Evolutionary conservation across 345 rosid genomes (phyloP).

Genomic region (Eucalyptus tenuipes): DNA sequence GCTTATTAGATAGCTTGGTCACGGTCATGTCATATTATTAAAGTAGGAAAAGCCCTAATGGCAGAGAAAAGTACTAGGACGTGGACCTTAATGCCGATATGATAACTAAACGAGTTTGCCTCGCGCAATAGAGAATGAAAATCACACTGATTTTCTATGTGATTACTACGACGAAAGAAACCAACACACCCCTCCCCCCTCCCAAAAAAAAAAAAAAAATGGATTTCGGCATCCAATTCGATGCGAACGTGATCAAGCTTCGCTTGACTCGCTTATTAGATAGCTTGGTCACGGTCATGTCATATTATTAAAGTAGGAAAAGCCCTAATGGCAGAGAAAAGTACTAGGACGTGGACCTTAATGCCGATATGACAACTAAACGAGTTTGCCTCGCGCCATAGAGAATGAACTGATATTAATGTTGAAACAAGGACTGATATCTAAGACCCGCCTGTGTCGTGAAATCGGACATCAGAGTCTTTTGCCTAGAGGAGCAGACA

Average conservation of each 20-base stretch:
- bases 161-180: not conserved
- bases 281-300: not conserved
- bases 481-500: not conserved
- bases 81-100: not conserved
- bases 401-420: not conserved
- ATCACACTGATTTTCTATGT: not conserved
- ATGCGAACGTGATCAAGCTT: not conserved
- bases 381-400: not conserved
- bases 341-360: not conserved
- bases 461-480: not conserved
- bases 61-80: not conserved
- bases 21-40: not conserved
- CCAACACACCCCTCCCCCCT: too few relatives aligned
- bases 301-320: not conserved
- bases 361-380: not conserved
- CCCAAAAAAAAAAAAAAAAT: not conserved
- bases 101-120: not conserved
- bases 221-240: not conserved
- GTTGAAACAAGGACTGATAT: not conserved
- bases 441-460: fast-evolving
- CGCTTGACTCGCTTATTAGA: not conserved
- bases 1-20: not conserved
- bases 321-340: not conserved
- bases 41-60: not conserved
- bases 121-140: not conserved